Evolutionary conservation across 2,329 filamentous ascomycete genomes (phyloP).

Genomic region (Hypoxylon sp.): DNA sequence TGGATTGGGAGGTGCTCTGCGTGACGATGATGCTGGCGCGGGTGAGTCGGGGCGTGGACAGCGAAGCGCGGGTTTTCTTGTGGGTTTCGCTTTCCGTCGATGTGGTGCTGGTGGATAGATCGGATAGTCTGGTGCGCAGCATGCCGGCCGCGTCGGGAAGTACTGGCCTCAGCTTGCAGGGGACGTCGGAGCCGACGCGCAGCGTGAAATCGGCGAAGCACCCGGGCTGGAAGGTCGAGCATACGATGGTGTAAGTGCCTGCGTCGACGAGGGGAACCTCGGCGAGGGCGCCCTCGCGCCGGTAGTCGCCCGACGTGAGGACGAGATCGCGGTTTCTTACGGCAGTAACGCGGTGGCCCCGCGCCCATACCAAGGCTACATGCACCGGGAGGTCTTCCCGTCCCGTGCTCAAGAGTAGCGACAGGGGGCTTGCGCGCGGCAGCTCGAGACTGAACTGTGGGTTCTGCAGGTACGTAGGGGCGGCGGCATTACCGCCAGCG

Average conservation of each 20-base stretch:
- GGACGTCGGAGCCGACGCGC: conserved; percentile 71
- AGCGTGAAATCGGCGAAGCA: conserved; percentile 79
- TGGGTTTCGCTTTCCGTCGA: conserved; percentile 28
- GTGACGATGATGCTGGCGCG: conserved; percentile 64
- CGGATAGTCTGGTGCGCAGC: conserved; percentile 66
- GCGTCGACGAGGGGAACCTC: conserved; percentile 67
- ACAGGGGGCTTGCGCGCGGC: conserved; percentile 65
- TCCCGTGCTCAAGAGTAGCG: conserved; percentile 76
- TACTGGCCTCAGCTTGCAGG: conserved; percentile 67
- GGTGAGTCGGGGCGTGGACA: conserved; percentile 62
- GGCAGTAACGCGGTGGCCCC: conserved; percentile 73
- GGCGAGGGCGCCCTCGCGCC: conserved; percentile 77
- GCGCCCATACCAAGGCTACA: conserved; percentile 82
- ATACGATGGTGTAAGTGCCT: conserved; percentile 86
- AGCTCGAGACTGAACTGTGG: conserved; percentile 82
- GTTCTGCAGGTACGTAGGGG: conserved; percentile 80
- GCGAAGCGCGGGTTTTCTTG: conserved; percentile 49
- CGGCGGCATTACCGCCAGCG: conserved; percentile 84
- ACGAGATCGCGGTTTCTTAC: conserved; percentile 81
- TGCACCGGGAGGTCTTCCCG: conserved; percentile 77
- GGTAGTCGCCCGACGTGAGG: conserved; percentile 87
- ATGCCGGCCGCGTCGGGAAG: conserved; percentile 79
- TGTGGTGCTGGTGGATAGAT: conserved; percentile 52
- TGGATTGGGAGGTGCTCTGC: conserved; percentile 17
- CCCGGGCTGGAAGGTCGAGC: conserved; percentile 86